A percentile compares a stretch with the other conserved stretches of the same genome.
phyloP scores from a whole-genome alignment of 768 basidiomycete genomes.

The Mycena pura region DNA sequence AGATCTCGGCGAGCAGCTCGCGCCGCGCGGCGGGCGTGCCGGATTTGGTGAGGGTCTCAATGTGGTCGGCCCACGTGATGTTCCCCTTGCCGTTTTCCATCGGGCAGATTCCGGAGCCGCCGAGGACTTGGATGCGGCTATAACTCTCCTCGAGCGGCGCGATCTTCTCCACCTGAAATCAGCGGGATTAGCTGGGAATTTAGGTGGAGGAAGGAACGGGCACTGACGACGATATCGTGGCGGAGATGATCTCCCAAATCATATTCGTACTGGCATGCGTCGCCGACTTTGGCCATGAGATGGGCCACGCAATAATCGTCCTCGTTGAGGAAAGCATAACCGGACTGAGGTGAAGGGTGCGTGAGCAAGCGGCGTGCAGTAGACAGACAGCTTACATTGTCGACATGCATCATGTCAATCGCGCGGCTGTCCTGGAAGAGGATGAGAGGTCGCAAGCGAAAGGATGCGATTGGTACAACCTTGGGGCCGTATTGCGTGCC shows the following conservation, averaged over 20 bases:
- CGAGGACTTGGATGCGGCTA: conserved; percentile 31
- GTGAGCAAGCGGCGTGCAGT: conserved; percentile 4
- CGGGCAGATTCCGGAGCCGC: conserved; percentile 35
- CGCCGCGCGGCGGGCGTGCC: conserved; percentile 22
- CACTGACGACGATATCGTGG: conserved; percentile 31
- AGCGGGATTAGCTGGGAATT: neutral
- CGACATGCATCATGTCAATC: conserved; percentile 32
- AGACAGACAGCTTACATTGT: conserved; percentile 15
- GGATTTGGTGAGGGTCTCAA: conserved; percentile 17
- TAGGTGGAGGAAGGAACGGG: neutral
- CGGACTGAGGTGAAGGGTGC: conserved; percentile 21
- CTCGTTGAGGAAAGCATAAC: conserved; percentile 31
- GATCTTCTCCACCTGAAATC: conserved; percentile 30
- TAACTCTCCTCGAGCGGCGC: conserved; percentile 29
- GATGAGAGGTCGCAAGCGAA: conserved; percentile 6
- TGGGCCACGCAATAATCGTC: conserved; percentile 34
- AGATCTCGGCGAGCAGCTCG: conserved; percentile 30
- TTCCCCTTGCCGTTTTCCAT: conserved; percentile 31
- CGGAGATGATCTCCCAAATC: conserved; percentile 34
- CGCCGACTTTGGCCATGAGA: conserved; percentile 29
- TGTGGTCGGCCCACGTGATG: conserved; percentile 24
- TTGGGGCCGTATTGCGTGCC: conserved; percentile 34
- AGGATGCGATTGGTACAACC: conserved; percentile 22
- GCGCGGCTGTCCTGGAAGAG: conserved; percentile 24
- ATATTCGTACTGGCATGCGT: conserved; percentile 31